Base-by-base conservation (phyloP, 2,329 filamentous ascomycete species). In the Cladophialophora exuberans region DNA sequence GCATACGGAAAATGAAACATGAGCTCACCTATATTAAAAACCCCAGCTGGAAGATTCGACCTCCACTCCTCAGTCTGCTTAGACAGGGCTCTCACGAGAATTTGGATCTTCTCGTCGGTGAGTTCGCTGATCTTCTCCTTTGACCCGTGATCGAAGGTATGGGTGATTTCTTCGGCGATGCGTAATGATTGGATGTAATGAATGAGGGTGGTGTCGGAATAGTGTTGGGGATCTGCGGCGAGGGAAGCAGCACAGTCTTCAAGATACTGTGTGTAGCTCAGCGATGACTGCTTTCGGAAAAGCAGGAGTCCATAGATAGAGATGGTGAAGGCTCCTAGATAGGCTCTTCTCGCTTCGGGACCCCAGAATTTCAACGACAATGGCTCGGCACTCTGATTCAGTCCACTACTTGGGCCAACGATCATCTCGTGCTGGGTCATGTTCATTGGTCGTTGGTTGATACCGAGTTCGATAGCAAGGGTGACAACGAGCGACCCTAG, bases 401-500 rank as follows among this genome's bases (percentile, higher is more conserved):
- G 41, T 7, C 17, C 28, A 2, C 41, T 23, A 17, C 18, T 23
- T 1, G 50, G 43, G 17, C 41, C 43, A n/a, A 58, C 13, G n/a
- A 58, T 53, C 13, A 58, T 44, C 6, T 58, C 55, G 41, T 58
- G 55, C 45, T 58, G 55, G 9, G 50, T 54, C 17, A 54, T 33
- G 22, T 33, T 58, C 25, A 48, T 53, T 6, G 55, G 55, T 23
- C 33, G 41, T 25, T 58, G 55, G 20, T 42, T 42, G 44, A 58
- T 52, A 11, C 55, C 55, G 2, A 58, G 51, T 36, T 58, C 55
- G 9, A 52, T 30, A 1, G 66, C 74, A 30, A 68, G 75, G 3
- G 79, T 81, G 0, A 71, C 77, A 1, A 67, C 83, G 57, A 69
- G 83, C 5, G 80, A 83, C 54, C 78, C 79, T 5, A 76, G 80